Evolutionary conservation across 2,329 filamentous ascomycete genomes (phyloP).

Genomic region (Cladophialophora chaetospira): DNA sequence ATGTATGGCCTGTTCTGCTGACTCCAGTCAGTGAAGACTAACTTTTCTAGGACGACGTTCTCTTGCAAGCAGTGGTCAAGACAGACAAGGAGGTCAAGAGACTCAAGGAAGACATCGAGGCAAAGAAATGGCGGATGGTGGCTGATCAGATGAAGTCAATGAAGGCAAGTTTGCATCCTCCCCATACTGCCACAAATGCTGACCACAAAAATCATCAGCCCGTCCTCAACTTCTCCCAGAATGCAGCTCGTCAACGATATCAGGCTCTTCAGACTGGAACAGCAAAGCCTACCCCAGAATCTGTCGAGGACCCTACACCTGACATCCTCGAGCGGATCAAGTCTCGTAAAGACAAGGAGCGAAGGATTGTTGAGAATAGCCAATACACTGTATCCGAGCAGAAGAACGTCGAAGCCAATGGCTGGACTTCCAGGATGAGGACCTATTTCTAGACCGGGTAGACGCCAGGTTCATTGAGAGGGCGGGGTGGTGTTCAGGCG

Average conservation of each 20-base stretch:
- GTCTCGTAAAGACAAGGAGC: conserved; percentile 29
- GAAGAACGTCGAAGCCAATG: conserved; percentile 30
- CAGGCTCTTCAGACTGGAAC: conserved; percentile 45
- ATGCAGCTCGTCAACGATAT: conserved; percentile 50
- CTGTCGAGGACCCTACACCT: conserved; percentile 27
- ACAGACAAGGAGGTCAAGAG: conserved; percentile 48
- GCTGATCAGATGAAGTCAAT: conserved; percentile 46
- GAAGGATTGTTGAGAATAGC: conserved; percentile 21
- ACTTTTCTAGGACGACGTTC: conserved; percentile 45
- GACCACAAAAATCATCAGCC: conserved; percentile 28
- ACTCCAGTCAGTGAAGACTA: neutral
- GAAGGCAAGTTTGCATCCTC: conserved; percentile 30
- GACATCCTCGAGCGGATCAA: conserved; percentile 30
- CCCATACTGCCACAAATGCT: neutral
- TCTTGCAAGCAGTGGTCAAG: conserved; percentile 43
- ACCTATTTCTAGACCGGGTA: conserved; percentile 20
- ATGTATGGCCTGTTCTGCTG: conserved; percentile 40
- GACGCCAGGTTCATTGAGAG: neutral
- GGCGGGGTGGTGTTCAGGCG: no score
- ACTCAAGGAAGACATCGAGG: conserved; percentile 43
- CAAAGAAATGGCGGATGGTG: conserved; percentile 50
- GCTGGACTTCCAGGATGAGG: conserved; percentile 28
- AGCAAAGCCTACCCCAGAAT: conserved; percentile 48
- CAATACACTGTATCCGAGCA: conserved; percentile 5
- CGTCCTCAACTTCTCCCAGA: conserved; percentile 47